Percentiles rank a stretch among this genome's conserved stretches.
phyloP scores from a whole-genome alignment of 208 protist genomes.

The Crithidia brevicula region DNA sequence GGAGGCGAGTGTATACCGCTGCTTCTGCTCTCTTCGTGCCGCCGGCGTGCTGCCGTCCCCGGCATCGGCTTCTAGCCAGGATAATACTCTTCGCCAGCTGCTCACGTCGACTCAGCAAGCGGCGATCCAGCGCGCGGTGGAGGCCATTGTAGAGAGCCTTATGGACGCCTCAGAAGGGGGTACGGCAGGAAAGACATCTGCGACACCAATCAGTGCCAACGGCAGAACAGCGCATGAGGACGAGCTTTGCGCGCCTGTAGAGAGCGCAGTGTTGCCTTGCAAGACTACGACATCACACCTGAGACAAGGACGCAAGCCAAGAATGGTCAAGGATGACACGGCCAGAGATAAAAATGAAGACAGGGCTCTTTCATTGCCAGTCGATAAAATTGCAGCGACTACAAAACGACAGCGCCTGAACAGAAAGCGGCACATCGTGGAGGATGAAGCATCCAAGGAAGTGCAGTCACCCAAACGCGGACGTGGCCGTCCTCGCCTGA shows the following conservation, averaged over 20 bases:
- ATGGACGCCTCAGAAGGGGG: background rate
- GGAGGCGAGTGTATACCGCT: slow-evolving; percentile 15
- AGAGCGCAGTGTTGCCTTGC: no score
- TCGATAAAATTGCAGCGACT: no score
- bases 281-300: no score
- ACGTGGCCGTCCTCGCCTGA: slow-evolving; percentile 4
- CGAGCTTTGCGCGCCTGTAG: no score
- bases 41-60: slow-evolving; percentile 4
- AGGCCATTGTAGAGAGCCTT: background rate
- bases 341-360: no score
- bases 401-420: background rate
- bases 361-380: no score
- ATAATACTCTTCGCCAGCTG: background rate
- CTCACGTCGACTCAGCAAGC: slow-evolving; percentile 1
- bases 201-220: no score
- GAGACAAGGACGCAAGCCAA: no score
- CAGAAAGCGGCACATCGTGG: background rate
- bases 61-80: no score
- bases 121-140: background rate
- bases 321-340: no score
- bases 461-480: background rate
- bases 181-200: background rate
- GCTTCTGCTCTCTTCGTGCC: slow-evolving; percentile 21
- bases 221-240: no score
- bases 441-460: background rate